phyloP scores from a whole-genome alignment of 164 flowering plant genomes.

The Houttuynia cordata region DNA sequence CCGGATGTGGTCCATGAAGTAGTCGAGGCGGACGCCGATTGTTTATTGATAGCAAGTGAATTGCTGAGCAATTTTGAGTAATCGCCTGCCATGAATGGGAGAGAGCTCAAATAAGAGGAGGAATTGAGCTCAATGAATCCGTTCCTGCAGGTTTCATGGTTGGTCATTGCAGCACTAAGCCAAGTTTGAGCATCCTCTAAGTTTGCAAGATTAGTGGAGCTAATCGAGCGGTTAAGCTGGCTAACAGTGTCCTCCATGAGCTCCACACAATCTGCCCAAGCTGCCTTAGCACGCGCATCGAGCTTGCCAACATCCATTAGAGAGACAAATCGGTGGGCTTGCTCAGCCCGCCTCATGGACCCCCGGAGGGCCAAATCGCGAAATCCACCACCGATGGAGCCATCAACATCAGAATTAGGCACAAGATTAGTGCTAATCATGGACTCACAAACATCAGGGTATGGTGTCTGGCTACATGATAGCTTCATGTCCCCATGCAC shows the following conservation, averaged over 20 bases:
- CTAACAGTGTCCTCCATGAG: conserved; percentile 34
- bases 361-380: conserved; percentile 21
- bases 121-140: conserved; percentile 38
- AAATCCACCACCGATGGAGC: conserved; percentile 8
- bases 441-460: conserved; percentile 39
- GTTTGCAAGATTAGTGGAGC: conserved; percentile 6
- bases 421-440: conserved; percentile 8
- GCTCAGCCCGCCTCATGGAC: conserved; percentile 29
- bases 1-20: neutral
- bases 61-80: conserved; percentile 47
- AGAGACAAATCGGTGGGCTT: conserved; percentile 26
- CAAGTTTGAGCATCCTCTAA: conserved; percentile 30
- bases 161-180: conserved; percentile 50
- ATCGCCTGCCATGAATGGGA: conserved; percentile 16
- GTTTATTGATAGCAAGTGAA: conserved; percentile 37
- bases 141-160: conserved; percentile 42
- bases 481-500: conserved; percentile 4
- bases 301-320: conserved; percentile 25
- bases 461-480: conserved; percentile 47
- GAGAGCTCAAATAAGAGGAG: conserved; percentile 15
- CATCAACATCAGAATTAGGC: conserved; percentile 6
- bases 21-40: conserved; percentile 1
- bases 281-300: conserved; percentile 20
- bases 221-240: conserved; percentile 25
- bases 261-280: conserved; percentile 52